Conservation (phyloP, 495 filamentous ascomycete species). For the Neurospora sp. region DNA sequence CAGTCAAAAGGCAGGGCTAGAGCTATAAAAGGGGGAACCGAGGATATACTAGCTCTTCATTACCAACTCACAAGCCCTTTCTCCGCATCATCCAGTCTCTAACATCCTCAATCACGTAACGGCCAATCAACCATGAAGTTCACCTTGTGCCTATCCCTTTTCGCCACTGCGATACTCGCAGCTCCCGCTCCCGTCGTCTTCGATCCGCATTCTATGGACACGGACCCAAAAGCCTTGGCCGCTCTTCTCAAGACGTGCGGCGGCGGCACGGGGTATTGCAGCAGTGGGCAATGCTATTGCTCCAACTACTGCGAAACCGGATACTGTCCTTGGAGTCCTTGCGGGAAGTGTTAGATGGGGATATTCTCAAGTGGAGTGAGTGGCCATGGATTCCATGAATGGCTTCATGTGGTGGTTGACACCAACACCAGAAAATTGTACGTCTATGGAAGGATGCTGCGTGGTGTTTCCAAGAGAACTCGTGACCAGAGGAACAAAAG, state of each 20-base stretch:
- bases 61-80: neutral
- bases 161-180: neutral
- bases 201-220: neutral
- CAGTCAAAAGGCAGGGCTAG: neutral
- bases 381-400: neutral
- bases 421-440: neutral
- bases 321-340: neutral
- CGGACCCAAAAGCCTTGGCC: neutral
- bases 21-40: neutral
- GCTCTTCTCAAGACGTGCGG: neutral
- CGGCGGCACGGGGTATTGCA: neutral
- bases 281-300: neutral
- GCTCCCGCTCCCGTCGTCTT: neutral
- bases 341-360: neutral
- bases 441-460: too few species aligned
- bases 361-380: neutral
- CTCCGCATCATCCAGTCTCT: neutral
- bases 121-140: neutral
- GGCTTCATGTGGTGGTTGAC: neutral
- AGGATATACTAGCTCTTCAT: neutral
- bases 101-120: neutral
- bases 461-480: neutral
- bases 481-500: neutral
- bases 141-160: neutral
- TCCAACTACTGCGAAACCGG: neutral